These are phyloP conservation scores for Neurospora sp. DNA, from an alignment of 495 filamentous ascomycete species.

Conservation along the genomic window DNA sequence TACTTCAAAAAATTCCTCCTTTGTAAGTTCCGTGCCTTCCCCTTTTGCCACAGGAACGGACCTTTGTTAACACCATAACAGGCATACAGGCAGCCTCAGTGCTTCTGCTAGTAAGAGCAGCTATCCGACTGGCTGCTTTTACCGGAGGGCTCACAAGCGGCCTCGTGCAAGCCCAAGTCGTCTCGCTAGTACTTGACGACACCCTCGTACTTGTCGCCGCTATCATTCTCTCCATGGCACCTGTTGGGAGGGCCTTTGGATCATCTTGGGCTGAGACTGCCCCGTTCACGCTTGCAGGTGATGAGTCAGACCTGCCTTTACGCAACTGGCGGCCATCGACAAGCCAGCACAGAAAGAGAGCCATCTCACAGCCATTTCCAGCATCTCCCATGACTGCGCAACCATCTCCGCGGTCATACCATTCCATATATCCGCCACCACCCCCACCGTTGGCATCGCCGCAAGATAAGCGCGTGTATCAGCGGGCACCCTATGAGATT, in stretches of 20 bases:
- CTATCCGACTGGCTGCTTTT: slow-evolving; percentile 25
- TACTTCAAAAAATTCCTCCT: slow-evolving; percentile 27
- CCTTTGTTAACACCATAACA: slow-evolving; percentile 6
- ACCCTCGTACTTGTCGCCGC: slow-evolving; percentile 23
- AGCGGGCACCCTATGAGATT: slow-evolving; percentile 6
- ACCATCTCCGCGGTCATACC: neutral
- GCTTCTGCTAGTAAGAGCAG: slow-evolving; percentile 25
- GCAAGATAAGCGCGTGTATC: slow-evolving; percentile 9
- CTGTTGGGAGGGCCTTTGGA: slow-evolving; percentile 20
- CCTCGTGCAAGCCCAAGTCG: slow-evolving; percentile 18
- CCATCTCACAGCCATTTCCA: slow-evolving; percentile 5
- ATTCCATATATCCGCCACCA: neutral
- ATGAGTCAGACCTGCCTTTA: neutral
- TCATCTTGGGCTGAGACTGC: slow-evolving; percentile 22
- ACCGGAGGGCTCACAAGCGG: slow-evolving; percentile 14
- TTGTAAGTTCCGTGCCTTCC: slow-evolving; percentile 15
- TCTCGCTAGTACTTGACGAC: slow-evolving; percentile 29
- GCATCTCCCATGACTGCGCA: neutral
- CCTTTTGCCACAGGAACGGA: neutral
- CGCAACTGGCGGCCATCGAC: neutral
- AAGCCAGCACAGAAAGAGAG: neutral
- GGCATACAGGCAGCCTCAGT: slow-evolving; percentile 18
- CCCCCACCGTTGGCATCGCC: slow-evolving; percentile 8
- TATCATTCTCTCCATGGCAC: slow-evolving; percentile 15
- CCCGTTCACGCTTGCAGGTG: slow-evolving; percentile 3